Evolutionary conservation across 1,284 basidiomycete species (phyloP).

Genomic region (Tilletia indica): DNA sequence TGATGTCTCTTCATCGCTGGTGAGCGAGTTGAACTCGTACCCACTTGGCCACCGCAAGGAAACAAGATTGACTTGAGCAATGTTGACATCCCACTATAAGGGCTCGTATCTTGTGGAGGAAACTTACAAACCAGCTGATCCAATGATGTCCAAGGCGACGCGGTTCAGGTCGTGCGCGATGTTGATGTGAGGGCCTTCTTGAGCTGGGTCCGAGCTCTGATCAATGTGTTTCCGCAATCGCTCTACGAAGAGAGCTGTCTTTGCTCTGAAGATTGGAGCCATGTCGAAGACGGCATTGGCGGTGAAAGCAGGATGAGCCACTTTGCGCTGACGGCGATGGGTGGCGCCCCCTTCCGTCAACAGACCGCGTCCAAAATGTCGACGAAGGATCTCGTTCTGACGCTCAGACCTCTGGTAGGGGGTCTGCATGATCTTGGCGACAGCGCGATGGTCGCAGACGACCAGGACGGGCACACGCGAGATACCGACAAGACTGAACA

Average conservation of each 20-base stretch:
- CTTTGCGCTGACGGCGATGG: conserved; percentile 37
- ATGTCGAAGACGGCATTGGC: conserved; percentile 39
- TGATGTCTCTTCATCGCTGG: neutral
- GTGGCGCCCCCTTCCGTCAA: neutral
- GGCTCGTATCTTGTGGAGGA: no score
- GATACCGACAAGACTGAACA: neutral
- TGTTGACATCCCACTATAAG: no score
- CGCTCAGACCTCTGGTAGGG: neutral
- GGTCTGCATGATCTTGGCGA: neutral
- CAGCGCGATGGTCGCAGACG: neutral
- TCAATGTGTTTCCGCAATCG: conserved; percentile 33
- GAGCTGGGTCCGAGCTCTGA: neutral
- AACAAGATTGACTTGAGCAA: no score
- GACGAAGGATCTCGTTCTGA: neutral
- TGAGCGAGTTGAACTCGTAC: conserved; percentile 12
- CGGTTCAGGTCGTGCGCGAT: conserved; percentile 30
- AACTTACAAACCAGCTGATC: conserved; percentile 41
- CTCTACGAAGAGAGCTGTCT: conserved; percentile 26
- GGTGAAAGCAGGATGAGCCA: conserved; percentile 50
- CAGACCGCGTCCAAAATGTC: conserved; percentile 1
- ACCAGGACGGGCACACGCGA: neutral
- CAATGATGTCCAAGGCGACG: conserved; percentile 48
- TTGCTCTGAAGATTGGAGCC: conserved; percentile 36
- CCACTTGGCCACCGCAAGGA: neutral
- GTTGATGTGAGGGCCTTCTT: conserved; percentile 28